Percentiles rank a stretch among this genome's conserved stretches.
phyloP scores from a whole-genome alignment of 2,329 filamentous ascomycete species.

The Nemania abortiva region DNA sequence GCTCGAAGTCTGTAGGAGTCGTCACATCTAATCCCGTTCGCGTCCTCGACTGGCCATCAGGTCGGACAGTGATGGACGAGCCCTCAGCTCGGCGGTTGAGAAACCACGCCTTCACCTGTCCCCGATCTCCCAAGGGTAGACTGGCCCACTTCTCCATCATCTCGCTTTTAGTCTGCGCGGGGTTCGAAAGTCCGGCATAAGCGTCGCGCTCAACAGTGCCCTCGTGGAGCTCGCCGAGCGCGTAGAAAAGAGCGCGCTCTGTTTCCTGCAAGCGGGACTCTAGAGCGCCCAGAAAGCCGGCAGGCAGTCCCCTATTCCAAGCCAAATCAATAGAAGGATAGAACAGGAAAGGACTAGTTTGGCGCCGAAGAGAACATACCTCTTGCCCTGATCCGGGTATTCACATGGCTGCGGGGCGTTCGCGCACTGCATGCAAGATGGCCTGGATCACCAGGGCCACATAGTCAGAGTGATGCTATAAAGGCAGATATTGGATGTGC shows the following conservation, averaged over 20 bases:
- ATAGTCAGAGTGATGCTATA: not conserved
- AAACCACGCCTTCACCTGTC: conserved; percentile 9
- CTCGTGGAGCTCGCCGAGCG: conserved; percentile 20
- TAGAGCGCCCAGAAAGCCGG: conserved; percentile 16
- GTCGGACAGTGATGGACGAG: not conserved
- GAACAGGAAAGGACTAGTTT: too few relatives aligned
- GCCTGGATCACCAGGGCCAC: not conserved
- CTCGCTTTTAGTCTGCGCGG: conserved; percentile 10
- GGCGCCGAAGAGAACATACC: not conserved
- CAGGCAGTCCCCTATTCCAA: conserved; percentile 5
- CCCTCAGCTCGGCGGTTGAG: not conserved
- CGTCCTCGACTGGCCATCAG: too few relatives aligned
- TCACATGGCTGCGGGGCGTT: conserved; percentile 14
- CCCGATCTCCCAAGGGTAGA: conserved; percentile 9
- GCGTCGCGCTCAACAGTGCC: conserved; percentile 2
- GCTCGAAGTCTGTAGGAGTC: too few relatives aligned
- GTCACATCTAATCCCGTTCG: too few relatives aligned
- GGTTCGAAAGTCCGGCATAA: not conserved
- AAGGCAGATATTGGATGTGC: not conserved
- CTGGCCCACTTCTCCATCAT: conserved; percentile 9
- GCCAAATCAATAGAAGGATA: not conserved
- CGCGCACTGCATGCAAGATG: conserved; percentile 14
- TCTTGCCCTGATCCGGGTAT: conserved; percentile 20
- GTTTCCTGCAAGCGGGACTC: conserved; percentile 19
- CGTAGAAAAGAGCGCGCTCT: conserved; percentile 13